Base-by-base conservation (phyloP, 345 rosid genomes). In the Aurinia saxatilis region DNA sequence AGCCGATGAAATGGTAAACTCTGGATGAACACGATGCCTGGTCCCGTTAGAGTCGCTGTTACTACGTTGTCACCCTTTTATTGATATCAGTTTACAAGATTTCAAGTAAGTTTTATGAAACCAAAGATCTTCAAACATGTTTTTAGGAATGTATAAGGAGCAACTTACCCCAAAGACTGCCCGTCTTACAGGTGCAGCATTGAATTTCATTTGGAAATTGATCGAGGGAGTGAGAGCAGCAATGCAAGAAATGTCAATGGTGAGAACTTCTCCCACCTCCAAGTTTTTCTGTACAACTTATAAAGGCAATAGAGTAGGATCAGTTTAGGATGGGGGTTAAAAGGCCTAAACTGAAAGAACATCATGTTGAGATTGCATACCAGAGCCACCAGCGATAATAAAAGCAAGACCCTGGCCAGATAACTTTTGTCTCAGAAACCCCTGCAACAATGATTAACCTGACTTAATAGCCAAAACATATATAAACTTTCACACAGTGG, bases 351-450 rank as follows among this genome's bases (percentile, higher is more conserved):
- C 6, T 10, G n/a, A 47, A 38, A 54, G 44, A 57, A 4, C 10
- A 48, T 0, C 55, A 34, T 15, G 11, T 40, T 31, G 19, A 17
- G 9, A 25, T 19, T 19, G 52, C 79, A 68, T 90, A 93, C 99
- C 97, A 69, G 99, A 84, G 80, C 99, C 99, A 71, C 99, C 95
- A 2, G 87, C 99, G 33, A 82, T 65, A 68, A 93, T 82, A 67
- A 93, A 93, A 37, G 96, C 97, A 73, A 93, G 95, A 59, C 99
- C 99, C 76, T 84, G 96, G 27, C 99, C 99, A 16, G 95, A 68
- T 65, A 90, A 38, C 73, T 75, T 87, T 82, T 93, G 99, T 67
- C 96, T 84, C 72, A 93, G 78, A 80, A 90, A 84, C 41, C 83
- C 96, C 99, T 93, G 58, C n/a, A 65, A 74, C 18, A 50, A 59